These are phyloP conservation scores for Akanthomyces lecanii DNA, from an alignment of 2,329 filamentous ascomycete species.

Conservation along the genomic window DNA sequence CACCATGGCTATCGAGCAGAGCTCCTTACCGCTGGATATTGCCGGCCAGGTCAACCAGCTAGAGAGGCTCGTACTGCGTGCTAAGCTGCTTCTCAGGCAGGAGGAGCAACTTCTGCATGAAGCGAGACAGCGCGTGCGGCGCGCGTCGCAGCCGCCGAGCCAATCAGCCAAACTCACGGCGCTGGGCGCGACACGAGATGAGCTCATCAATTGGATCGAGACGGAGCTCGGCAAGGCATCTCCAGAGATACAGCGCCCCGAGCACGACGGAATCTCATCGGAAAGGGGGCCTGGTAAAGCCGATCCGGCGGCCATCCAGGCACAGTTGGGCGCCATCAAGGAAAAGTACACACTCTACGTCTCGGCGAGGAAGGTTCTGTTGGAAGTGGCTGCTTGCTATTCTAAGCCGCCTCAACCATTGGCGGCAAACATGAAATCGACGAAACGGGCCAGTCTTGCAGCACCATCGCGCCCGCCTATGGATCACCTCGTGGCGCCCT, in stretches of 20 bases:
- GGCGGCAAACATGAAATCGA: slow-evolving; percentile 13
- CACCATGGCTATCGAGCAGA: slow-evolving; percentile 42
- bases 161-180: slow-evolving; percentile 46
- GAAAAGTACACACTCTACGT: slow-evolving; percentile 53
- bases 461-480: slow-evolving; percentile 20
- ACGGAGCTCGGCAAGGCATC: slow-evolving; percentile 53
- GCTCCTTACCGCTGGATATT: slow-evolving; percentile 38
- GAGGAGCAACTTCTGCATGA: slow-evolving; percentile 54
- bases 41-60: slow-evolving; percentile 46
- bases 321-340: slow-evolving; percentile 45
- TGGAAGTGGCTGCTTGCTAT: slow-evolving; percentile 36
- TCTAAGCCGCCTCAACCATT: slow-evolving; percentile 27
- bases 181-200: slow-evolving; percentile 51
- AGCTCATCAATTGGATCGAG: slow-evolving; percentile 64
- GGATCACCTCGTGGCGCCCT: slow-evolving; percentile 50
- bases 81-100: slow-evolving; percentile 52
- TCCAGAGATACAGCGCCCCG: slow-evolving; percentile 23
- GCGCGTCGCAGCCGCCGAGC: slow-evolving; percentile 29
- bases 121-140: slow-evolving; percentile 35
- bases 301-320: slow-evolving; percentile 31
- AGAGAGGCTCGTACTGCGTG: slow-evolving; percentile 54
- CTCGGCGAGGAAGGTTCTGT: slow-evolving; percentile 43
- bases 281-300: slow-evolving; percentile 31
- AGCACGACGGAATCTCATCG: slow-evolving; percentile 24
- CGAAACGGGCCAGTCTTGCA: slow-evolving; percentile 12